These are phyloP conservation scores for Geotrichum siamense DNA, from an alignment of 1,139 yeast genomes.

Conservation along the genomic window DNA sequence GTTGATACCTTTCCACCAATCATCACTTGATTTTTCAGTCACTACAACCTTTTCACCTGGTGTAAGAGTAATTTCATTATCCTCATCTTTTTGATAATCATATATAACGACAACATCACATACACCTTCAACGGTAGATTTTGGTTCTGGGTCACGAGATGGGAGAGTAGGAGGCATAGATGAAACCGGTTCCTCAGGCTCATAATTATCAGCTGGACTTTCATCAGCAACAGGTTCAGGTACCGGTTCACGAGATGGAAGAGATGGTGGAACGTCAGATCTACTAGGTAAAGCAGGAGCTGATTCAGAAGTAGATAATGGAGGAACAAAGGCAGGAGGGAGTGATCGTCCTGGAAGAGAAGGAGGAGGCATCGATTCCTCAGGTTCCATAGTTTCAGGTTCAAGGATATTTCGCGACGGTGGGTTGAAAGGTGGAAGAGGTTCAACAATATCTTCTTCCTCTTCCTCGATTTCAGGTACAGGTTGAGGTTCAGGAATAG, in stretches of 20 bases:
- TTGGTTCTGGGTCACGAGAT: conserved; percentile 20
- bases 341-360: neutral
- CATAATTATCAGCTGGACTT: conserved; percentile 9
- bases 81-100: conserved; percentile 67
- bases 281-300: conserved; percentile 5
- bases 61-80: conserved; percentile 57
- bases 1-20: conserved; percentile 79
- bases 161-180: conserved; percentile 18
- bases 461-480: conserved; percentile 18
- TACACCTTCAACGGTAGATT: conserved; percentile 18
- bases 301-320: conserved; percentile 6
- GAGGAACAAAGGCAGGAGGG: conserved; percentile 7
- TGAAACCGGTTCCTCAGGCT: conserved; percentile 11
- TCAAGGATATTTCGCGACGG: neutral
- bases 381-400: conserved; percentile 5
- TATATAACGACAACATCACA: conserved; percentile 48
- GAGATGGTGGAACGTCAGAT: conserved; percentile 15
- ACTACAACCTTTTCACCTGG: conserved; percentile 63
- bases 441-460: conserved; percentile 15
- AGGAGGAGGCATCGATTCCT: neutral
- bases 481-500: conserved; percentile 10
- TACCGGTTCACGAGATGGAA: conserved; percentile 18
- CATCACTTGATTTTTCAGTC: conserved; percentile 64
- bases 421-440: conserved; percentile 8
- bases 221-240: conserved; percentile 13